Base-by-base conservation (phyloP, 495 filamentous ascomycete species). In the Pyronema domesticum region DNA sequence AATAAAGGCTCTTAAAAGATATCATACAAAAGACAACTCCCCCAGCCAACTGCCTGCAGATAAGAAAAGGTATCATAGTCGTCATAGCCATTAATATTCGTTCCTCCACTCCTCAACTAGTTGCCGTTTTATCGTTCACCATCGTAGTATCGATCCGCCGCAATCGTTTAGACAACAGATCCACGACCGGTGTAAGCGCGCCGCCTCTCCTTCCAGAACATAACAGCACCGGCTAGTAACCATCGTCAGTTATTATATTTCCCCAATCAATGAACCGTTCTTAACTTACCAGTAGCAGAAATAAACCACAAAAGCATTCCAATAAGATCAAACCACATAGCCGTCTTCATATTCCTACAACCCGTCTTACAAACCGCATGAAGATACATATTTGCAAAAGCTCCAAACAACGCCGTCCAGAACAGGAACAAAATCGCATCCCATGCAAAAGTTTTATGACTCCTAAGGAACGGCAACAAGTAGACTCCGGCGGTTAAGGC, bases 261-360 rank as follows among this genome's bases (percentile, higher is more conserved):
- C 14, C 15, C 43, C 43, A 10, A 46, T 17, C n/a, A 7, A 46
- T 46, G 8, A 17, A 17, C 7, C 10, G 43, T 10, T 8, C 7
- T 7, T 7, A 17, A 63, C 61, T 19, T 34, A 62, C 61, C 60
- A 59, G 65, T 56, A 23, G 66, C 65, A 7, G 71, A 77, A 14
- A 69, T 53, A 37, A 76, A 63, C 80, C 80, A 83, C 39, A 83
- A 60, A 39, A 76, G 53, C 73, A 81, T 70, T 53, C 78, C 78
- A 18, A 76, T 58, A 56, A 84, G 59, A 69, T 83, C 80, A 43
- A 83, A 64, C 80, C 80, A 85, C 39, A 79, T 76, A 14, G 79
- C 81, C 57, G 74, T 70, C 57, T 80, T 76, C 82, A 84, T 85
- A 40, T 76, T 71, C 54, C 60, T 63, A 47, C 79, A 72, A 56